A percentile compares a stretch with the other conserved stretches of the same genome.
Conservation (phyloP, 495 filamentous ascomycete species). For the Penicillium manginii region DNA sequence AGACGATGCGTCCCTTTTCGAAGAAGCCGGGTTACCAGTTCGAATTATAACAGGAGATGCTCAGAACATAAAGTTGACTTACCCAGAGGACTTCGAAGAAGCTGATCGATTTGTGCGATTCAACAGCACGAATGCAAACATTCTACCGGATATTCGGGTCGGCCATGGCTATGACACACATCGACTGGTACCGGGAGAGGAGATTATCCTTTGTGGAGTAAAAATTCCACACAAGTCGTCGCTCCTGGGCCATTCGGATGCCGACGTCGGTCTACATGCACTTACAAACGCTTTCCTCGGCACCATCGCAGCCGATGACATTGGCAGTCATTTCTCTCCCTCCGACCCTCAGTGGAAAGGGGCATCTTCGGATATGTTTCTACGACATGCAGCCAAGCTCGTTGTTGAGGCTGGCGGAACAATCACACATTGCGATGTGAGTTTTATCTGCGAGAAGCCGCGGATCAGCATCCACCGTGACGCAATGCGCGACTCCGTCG, state of each 20-base stretch:
- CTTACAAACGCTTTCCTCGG: constrained; percentile 17
- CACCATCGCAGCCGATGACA: constrained; percentile 11
- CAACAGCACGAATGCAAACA: background rate
- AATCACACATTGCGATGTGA: constrained; percentile 15
- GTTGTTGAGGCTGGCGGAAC: constrained; percentile 8
- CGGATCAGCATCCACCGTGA: constrained; percentile 13
- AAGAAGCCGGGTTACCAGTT: constrained; percentile 5
- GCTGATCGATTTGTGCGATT: constrained; percentile 1
- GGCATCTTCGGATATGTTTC: constrained; percentile 13
- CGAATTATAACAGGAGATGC: constrained; percentile 10
- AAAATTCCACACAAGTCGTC: constrained; percentile 14
- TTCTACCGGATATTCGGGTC: constrained; percentile 12
- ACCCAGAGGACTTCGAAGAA: constrained; percentile 9
- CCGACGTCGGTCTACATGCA: constrained; percentile 15
- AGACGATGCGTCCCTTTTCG: constrained; percentile 12
- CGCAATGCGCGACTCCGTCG: constrained; percentile 11
- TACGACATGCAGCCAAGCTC: constrained; percentile 13
- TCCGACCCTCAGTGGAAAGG: constrained; percentile 13
- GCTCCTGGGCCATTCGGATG: constrained; percentile 16
- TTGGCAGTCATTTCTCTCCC: constrained; percentile 13
- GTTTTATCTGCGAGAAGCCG: constrained; percentile 11
- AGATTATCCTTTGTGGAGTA: constrained; percentile 14
- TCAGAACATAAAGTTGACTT: constrained; percentile 14
- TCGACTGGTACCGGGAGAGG: constrained; percentile 7
- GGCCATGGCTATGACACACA: constrained; percentile 18